phyloP scores from a whole-genome alignment of 495 filamentous ascomycete genomes.

The Xylaria longipes region DNA sequence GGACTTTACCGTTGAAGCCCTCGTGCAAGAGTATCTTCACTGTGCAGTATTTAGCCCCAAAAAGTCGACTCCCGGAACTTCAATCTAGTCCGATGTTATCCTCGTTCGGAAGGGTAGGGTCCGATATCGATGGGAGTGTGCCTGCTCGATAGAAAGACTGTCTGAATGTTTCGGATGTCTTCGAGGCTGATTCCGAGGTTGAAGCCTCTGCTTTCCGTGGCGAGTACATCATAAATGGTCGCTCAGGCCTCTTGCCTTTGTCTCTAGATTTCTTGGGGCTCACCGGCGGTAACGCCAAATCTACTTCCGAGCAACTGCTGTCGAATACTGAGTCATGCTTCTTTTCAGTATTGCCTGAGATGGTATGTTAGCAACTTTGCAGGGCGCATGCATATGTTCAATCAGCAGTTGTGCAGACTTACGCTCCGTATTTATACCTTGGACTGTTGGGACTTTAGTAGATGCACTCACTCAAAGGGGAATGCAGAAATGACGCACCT shows the following conservation, averaged over 20 bases:
- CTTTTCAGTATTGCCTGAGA: conserved; percentile 15
- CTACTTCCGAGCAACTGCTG: conserved; percentile 2
- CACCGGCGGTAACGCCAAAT: not conserved
- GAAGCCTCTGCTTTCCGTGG: conserved; percentile 12
- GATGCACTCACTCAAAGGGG: not conserved
- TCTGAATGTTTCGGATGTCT: not conserved
- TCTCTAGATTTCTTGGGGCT: conserved; percentile 12
- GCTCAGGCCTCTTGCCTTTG: conserved; percentile 19
- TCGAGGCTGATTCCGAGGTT: not conserved
- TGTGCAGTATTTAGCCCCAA: not conserved
- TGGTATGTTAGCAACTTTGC: not conserved
- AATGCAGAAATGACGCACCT: not conserved
- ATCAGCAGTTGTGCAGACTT: not conserved
- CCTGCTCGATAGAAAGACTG: conserved; percentile 21
- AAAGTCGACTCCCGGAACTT: not conserved
- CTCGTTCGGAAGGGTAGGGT: not conserved
- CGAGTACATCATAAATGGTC: not conserved
- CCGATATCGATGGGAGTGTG: not conserved
- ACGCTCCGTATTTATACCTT: conserved; percentile 1
- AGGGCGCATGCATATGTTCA: not conserved
- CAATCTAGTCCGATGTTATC: not conserved
- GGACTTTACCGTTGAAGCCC: not conserved
- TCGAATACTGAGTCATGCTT: not conserved
- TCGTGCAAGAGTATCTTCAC: not conserved
- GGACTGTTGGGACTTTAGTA: not conserved